Evolutionary conservation across 306 rosid species (phyloP).

Genomic region (Ormosia emarginata): DNA sequence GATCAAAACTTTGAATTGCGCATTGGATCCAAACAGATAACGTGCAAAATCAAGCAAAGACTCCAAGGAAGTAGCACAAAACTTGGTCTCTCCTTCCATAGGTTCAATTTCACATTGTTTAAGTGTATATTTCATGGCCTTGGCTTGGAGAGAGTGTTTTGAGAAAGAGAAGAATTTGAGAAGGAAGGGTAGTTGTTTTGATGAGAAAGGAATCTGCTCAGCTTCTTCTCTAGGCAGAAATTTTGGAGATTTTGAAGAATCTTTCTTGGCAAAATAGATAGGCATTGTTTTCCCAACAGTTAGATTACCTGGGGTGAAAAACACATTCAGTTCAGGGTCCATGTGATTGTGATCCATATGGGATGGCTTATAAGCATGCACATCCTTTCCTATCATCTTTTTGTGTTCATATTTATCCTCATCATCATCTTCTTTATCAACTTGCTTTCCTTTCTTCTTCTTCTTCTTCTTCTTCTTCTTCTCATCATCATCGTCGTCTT

Average conservation of each 20-base stretch:
- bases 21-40: constrained; percentile 34
- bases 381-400: not conserved
- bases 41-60: constrained; percentile 52
- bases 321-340: constrained; percentile 48
- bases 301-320: constrained; percentile 60
- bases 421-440: not conserved
- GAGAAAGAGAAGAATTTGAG: constrained; percentile 55
- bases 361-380: constrained; percentile 10
- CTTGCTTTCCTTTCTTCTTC: no score
- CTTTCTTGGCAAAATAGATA: constrained; percentile 43
- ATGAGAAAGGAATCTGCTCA: constrained; percentile 57
- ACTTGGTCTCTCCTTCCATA: constrained; percentile 59
- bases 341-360: constrained; percentile 38
- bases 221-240: constrained; percentile 61
- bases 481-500: not conserved
- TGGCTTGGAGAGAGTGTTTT: constrained; percentile 57
- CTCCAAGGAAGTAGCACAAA: constrained; percentile 66
- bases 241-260: constrained; percentile 49
- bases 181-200: constrained; percentile 37
- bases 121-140: constrained; percentile 56
- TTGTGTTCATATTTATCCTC: not conserved
- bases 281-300: constrained; percentile 50
- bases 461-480: not conserved
- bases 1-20: constrained; percentile 42
- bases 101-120: constrained; percentile 48